Base-by-base conservation (phyloP, 2,329 filamentous ascomycete species). In the Hymenotorrendiella dingleyae region DNA sequence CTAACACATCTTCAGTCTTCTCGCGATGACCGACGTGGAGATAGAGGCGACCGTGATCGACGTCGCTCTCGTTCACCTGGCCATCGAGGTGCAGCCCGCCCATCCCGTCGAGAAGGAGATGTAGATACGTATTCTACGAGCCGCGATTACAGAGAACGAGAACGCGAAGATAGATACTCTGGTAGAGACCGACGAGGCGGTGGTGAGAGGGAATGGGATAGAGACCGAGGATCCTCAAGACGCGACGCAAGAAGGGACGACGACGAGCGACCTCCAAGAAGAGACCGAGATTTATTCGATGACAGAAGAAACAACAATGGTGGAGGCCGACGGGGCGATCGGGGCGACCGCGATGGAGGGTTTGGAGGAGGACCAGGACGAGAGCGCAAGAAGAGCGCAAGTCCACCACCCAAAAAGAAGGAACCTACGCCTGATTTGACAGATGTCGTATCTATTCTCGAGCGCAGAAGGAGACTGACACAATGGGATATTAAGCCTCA, bases 401-500 rank as follows among this genome's bases (percentile, higher is more conserved):
- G 83, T 33, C 86, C 89, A 27, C 85, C 86, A 21, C 80, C 82
- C 8, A 94, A 94, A 72, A 93, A 91, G 70, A 84, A 87, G 64
- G 93, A 98, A 66, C 88, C 93, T 6, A 98, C 93, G 1, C 94
- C 93, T 26, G 94, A 99, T 64, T 72, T 99, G 61, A 94, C 90
- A 47, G 81, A 94, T 58, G 71, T 94, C 46, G 72, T 84, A n/a
- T 78, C 88, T 4, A 74, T 99, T 46, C 71, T 89, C 50, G 83
- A 91, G 60, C 83, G 91, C 57, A 93, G 90, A 72, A 84, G 94
- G 55, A 84, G 93, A 46, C 71, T 98, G 72, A 97, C 90, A 26
- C 94, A 98, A 66, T 99, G 93, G 93, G 94, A 99, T 64, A 96
- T 98, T 65, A 98, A 98, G 69, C 93, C 93, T 5, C 87, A 89